phyloP scores from a whole-genome alignment of 345 rosid genomes.

The Iberis pinnata region DNA sequence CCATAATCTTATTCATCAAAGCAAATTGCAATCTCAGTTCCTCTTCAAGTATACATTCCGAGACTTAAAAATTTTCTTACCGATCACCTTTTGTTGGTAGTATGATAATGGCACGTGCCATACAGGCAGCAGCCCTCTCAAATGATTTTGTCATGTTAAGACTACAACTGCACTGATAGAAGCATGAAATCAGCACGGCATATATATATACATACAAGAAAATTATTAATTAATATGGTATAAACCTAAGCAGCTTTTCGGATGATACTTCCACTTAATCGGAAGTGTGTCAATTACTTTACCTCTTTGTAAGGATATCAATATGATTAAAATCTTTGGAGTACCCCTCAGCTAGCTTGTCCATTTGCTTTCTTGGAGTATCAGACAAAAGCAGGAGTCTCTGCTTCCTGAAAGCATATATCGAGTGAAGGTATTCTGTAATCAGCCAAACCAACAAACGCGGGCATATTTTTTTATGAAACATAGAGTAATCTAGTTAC shows the following conservation, averaged over 20 bases:
- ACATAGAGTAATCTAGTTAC: conserved; percentile 35
- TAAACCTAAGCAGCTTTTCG: conserved; percentile 3
- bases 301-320: conserved; percentile 92
- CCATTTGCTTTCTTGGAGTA: conserved; percentile 94
- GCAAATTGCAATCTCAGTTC: not conserved
- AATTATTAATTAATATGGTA: not conserved
- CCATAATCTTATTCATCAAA: not conserved
- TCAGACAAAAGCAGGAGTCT: conserved; percentile 93
- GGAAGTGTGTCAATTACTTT: conserved; percentile 7
- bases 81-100: conserved; percentile 75
- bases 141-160: conserved; percentile 84
- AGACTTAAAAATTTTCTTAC: conserved; percentile 37
- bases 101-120: conserved; percentile 84
- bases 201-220: not conserved
- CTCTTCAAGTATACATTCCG: not conserved
- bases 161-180: conserved; percentile 70
- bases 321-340: conserved; percentile 76
- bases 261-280: not conserved
- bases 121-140: conserved; percentile 79
- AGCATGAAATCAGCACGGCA: conserved; percentile 22
- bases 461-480: not conserved
- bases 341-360: conserved; percentile 64
- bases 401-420: conserved; percentile 59
- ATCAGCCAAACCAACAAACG: conserved; percentile 11
- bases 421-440: no score